Conservation (phyloP, 148 eudicot species). For the Agrostemma githago region DNA sequence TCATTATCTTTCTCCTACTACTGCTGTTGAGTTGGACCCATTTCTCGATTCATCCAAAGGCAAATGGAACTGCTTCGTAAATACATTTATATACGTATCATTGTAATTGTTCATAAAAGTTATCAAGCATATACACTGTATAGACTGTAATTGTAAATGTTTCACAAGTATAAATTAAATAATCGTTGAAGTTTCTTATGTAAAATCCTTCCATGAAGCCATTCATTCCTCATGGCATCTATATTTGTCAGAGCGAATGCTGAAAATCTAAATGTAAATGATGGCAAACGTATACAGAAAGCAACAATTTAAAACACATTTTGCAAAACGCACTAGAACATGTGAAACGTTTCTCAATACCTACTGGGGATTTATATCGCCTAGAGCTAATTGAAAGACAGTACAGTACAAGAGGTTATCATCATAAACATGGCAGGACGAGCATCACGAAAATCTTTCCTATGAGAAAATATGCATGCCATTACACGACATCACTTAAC, state of each 20-base stretch:
- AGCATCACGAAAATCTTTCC: not conserved
- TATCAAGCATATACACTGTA: conserved; percentile 19
- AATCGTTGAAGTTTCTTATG: not conserved
- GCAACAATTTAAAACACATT: not conserved
- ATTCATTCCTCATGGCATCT: not conserved
- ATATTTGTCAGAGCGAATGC: not conserved
- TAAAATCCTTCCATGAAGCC: not conserved
- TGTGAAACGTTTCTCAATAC: not conserved
- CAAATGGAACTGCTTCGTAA: conserved; percentile 9
- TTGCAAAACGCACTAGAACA: not conserved
- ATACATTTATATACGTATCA: not conserved
- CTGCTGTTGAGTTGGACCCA: conserved; percentile 14
- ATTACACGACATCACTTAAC: conserved; percentile 6
- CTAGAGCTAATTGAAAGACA: not conserved
- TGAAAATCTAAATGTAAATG: not conserved
- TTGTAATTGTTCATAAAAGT: conserved; percentile 1
- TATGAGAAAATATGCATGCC: not conserved
- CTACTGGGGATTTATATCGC: not conserved
- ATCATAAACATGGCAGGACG: not conserved
- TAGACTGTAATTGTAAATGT: not conserved
- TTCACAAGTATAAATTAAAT: not conserved
- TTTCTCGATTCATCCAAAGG: conserved; percentile 17
- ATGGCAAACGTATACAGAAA: not conserved
- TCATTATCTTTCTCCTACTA: conserved; percentile 17
- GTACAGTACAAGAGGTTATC: not conserved